These are phyloP conservation scores for Trichoderma sp. DNA, from an alignment of 2,329 filamentous ascomycete species.

Conservation along the genomic window DNA sequence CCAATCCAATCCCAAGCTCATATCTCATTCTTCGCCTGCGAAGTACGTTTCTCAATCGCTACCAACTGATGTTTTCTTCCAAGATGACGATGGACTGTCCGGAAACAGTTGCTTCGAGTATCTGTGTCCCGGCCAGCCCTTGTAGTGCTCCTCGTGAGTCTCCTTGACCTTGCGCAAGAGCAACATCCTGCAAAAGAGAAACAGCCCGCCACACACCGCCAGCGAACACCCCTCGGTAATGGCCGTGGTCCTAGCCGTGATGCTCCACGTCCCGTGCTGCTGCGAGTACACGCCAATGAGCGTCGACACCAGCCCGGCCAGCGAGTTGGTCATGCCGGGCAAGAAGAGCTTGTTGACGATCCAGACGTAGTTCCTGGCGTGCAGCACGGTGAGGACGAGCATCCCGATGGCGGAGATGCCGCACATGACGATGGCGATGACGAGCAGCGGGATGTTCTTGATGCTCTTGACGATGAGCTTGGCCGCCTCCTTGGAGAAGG, in stretches of 20 bases:
- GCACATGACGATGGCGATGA: conserved; percentile 48
- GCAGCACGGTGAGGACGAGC: conserved; percentile 47
- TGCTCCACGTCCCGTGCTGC: conserved; percentile 48
- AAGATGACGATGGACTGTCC: not conserved
- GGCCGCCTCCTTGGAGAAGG: conserved; percentile 29
- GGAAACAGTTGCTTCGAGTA: conserved; percentile 22
- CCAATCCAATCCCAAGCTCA: not conserved
- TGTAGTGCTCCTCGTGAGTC: conserved; percentile 36
- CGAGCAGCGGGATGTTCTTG: conserved; percentile 46
- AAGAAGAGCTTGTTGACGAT: conserved; percentile 55
- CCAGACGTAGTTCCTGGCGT: conserved; percentile 56
- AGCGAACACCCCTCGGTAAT: conserved; percentile 42
- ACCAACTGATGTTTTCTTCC: not conserved
- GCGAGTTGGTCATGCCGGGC: conserved; percentile 49
- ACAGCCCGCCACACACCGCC: conserved; percentile 35
- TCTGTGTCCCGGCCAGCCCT: conserved; percentile 28
- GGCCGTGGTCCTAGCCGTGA: conserved; percentile 45
- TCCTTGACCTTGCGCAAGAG: conserved; percentile 39
- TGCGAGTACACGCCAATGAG: conserved; percentile 54
- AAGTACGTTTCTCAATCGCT: not conserved
- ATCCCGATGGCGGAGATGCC: conserved; percentile 42
- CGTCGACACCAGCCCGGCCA: conserved; percentile 54
- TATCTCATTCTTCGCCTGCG: conserved; percentile 16
- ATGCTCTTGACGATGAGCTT: conserved; percentile 35
- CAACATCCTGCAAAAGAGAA: conserved; percentile 39